phyloP scores from a whole-genome alignment of 345 rosid species.

The Eucalyptus viminalis region DNA sequence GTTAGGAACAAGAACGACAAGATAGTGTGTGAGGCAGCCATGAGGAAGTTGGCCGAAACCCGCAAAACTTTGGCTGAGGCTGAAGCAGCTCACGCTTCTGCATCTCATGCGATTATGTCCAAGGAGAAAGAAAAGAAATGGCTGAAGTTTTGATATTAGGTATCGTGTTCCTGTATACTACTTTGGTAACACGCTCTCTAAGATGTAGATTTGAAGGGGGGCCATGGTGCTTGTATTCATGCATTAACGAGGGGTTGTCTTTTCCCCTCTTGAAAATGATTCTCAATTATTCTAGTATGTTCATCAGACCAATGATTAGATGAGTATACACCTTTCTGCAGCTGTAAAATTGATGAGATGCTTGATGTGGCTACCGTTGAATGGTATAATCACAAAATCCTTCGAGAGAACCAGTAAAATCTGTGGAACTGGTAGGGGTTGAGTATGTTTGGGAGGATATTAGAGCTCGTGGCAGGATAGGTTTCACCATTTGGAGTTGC shows the following conservation, averaged over 20 bases:
- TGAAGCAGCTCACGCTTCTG: constrained; percentile 63
- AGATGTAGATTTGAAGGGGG: background rate
- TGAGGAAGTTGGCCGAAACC: constrained; percentile 56
- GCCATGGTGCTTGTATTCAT: background rate
- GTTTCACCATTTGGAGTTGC: background rate
- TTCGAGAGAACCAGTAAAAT: background rate
- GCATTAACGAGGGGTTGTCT: background rate
- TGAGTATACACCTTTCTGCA: background rate
- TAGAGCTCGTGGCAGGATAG: background rate
- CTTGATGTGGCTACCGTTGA: background rate
- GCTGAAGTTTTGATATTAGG: constrained; percentile 59
- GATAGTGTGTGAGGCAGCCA: constrained; percentile 64
- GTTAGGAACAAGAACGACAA: constrained; percentile 71
- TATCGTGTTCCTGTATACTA: background rate
- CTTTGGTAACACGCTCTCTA: background rate
- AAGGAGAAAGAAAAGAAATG: constrained; percentile 90
- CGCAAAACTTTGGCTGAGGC: constrained; percentile 51
- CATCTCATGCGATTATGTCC: constrained; percentile 48
- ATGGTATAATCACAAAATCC: background rate
- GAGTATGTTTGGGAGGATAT: background rate
- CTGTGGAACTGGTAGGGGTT: background rate
- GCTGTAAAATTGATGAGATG: background rate
- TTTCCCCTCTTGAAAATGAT: background rate
- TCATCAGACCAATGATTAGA: background rate
- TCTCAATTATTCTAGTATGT: background rate